A percentile compares a stretch with the other conserved stretches of the same genome.
Evolutionary conservation across 192 early-diverging fungal genomes (phyloP).

Genomic region (Coemansia sp.): DNA sequence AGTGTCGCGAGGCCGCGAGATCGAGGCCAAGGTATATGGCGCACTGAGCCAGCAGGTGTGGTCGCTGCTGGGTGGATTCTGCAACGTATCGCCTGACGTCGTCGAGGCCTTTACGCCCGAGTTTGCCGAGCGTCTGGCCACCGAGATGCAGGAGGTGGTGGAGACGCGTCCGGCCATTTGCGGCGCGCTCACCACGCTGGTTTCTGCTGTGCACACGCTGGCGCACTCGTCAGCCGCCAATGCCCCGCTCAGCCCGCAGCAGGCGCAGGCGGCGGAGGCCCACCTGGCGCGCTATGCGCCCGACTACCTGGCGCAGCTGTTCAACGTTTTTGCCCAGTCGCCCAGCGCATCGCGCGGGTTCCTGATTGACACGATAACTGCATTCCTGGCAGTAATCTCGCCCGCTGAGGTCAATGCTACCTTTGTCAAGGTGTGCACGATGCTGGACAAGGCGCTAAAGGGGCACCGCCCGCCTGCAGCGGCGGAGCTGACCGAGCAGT

Average conservation of each 20-base stretch:
- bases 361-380: constrained; percentile 61
- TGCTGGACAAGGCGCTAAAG: constrained; percentile 56
- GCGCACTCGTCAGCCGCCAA: constrained; percentile 17
- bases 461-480: constrained; percentile 49
- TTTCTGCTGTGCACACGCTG: constrained; percentile 38
- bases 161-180: constrained; percentile 75
- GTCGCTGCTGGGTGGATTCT: constrained; percentile 79
- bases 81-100: constrained; percentile 77
- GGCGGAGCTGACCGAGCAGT: constrained; percentile 47
- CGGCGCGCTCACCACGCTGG: constrained; percentile 61
- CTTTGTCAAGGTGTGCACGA: constrained; percentile 57
- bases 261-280: constrained; percentile 53
- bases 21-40: constrained; percentile 84
- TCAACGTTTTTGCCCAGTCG: constrained; percentile 71
- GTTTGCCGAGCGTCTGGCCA: constrained; percentile 68
- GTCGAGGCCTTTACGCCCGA: constrained; percentile 51
- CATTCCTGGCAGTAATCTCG: constrained; percentile 59
- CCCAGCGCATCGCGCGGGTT: constrained; percentile 59
- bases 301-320: constrained; percentile 68
- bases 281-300: constrained; percentile 61
- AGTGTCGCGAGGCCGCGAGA: constrained; percentile 51
- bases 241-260: constrained; percentile 46
- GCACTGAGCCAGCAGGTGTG: constrained; percentile 86
- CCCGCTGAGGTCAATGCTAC: constrained; percentile 57
- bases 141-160: constrained; percentile 66